Evolutionary conservation across 805 yeast species (phyloP), one percentile per base, ranked within the genome.

Genomic region (Candida awuae): DNA sequence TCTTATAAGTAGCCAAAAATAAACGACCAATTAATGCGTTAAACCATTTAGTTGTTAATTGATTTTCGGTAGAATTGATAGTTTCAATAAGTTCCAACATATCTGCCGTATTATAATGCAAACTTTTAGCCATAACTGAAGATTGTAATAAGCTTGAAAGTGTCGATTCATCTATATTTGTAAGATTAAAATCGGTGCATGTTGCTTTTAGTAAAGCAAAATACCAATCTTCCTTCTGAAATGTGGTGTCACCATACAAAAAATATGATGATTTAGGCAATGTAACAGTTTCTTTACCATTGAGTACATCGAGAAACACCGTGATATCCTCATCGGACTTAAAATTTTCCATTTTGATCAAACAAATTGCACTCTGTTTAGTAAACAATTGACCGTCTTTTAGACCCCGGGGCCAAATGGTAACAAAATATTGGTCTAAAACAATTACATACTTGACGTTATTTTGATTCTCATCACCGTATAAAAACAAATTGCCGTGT

Each of bases 151-250:
- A 35, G 8, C 22, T 29, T 6, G 3, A 5, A 6, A 32, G 15
- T 3, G 14, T 30, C n/a, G 10, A 13, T 16, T 19, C 23, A 10
- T 42, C 42, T 20, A 32, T 18, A 4, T 38, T 9, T 37, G 65
- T 66, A 6, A 54, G 46, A 4, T 32, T 12, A 4, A 32, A 17
- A 6, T 33, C 27, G 8, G 33, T 30, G 2, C 36, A 31, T 2
- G 90, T 73, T 1, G 94, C 94, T 41, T 80, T 67, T n/a, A 90
- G 67, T 39, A 92, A 65, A 1, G 84, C 78, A 59, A 86, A 87
- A 56, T 90, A 92, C 83, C 96, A 80, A 56, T 90, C 95, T 58
- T 92, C 98, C 53, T 90, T 90, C 34, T 81, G 87, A 40, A 71
- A 71, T 48, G 87, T 85, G 35, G 77, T 70, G 49, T 86, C 94